Percentiles rank a stretch among this genome's conserved stretches.
Conservation (phyloP, 148 eudicot genomes). For the Polygonum maritimum region DNA sequence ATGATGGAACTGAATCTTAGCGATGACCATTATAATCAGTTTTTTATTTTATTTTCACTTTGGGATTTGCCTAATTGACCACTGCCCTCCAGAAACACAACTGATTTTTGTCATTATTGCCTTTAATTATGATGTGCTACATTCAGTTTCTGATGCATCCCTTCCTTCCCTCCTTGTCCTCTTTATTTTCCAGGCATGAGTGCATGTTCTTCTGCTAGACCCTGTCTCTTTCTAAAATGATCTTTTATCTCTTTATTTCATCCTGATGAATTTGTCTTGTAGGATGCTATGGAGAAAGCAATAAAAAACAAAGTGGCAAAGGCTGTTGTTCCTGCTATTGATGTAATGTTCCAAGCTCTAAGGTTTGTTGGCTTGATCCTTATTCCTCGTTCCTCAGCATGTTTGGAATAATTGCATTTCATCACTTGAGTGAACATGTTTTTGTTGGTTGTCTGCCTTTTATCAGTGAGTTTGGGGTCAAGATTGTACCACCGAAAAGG, state of each 20-base stretch:
- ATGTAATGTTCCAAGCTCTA: conserved; percentile 98
- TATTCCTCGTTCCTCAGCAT: background rate
- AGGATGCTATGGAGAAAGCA: conserved; percentile 99
- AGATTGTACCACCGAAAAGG: conserved; percentile 92
- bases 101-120: too few relatives aligned
- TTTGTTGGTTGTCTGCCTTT: background rate
- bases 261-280: background rate
- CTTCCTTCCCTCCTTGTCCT: too few relatives aligned
- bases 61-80: too few relatives aligned
- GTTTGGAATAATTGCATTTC: background rate
- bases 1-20: too few relatives aligned
- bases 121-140: too few relatives aligned
- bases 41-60: too few relatives aligned
- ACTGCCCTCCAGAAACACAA: too few relatives aligned
- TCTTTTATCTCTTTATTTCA: background rate
- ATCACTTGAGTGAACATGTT: background rate
- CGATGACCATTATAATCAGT: too few relatives aligned
- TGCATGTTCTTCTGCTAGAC: background rate
- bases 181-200: background rate
- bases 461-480: conserved; percentile 89
- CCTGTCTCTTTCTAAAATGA: background rate
- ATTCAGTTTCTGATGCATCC: background rate
- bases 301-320: conserved; percentile 96
- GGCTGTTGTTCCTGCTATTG: conserved; percentile 98
- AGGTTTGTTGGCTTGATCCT: conserved; percentile 37